Conservation (phyloP, 352 stramenopile genomes). For the Phytophthora crassamura region DNA sequence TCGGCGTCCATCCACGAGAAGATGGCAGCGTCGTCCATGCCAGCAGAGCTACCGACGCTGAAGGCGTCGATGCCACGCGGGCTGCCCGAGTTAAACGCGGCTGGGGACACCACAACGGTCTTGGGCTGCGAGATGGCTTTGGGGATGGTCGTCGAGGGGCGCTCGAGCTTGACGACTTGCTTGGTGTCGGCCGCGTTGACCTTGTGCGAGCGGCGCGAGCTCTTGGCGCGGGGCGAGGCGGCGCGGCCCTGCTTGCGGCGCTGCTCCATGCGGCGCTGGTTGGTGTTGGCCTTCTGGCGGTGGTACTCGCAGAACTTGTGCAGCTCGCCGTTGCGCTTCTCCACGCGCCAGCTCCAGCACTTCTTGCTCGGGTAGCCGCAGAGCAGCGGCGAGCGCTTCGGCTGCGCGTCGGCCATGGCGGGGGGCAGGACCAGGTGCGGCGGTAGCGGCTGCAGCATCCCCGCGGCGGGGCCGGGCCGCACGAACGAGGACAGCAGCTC, state of each 20-base stretch:
- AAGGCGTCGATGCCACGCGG: slow-evolving; percentile 67
- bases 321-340: slow-evolving; percentile 85
- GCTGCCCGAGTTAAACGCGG: slow-evolving; percentile 39
- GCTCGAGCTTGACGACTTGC: slow-evolving; percentile 37
- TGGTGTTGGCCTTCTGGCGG: slow-evolving; percentile 85
- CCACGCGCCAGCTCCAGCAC: slow-evolving; percentile 80
- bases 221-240: slow-evolving; percentile 34
- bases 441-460: slow-evolving; percentile 33
- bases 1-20: slow-evolving; percentile 83
- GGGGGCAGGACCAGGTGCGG: slow-evolving; percentile 23
- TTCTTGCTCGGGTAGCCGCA: slow-evolving; percentile 86
- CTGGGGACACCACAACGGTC: slow-evolving; percentile 16
- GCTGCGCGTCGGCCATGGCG: slow-evolving; percentile 19
- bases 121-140: slow-evolving; percentile 31
- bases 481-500: slow-evolving; percentile 41
- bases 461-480: slow-evolving; percentile 12
- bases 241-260: slow-evolving; percentile 67
- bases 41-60: slow-evolving; percentile 22
- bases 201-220: slow-evolving; percentile 33
- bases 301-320: slow-evolving; percentile 91
- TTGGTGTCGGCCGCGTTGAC: slow-evolving; percentile 24
- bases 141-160: slow-evolving; percentile 9
- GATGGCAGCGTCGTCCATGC: slow-evolving; percentile 34
- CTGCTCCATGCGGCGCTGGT: slow-evolving; percentile 87
- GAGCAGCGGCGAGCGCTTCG: slow-evolving; percentile 63